A percentile compares a stretch with the other conserved stretches of the same genome.
Evolutionary conservation across 2,329 filamentous ascomycete species (phyloP).

Genomic region (Cladorrhinum sp.): DNA sequence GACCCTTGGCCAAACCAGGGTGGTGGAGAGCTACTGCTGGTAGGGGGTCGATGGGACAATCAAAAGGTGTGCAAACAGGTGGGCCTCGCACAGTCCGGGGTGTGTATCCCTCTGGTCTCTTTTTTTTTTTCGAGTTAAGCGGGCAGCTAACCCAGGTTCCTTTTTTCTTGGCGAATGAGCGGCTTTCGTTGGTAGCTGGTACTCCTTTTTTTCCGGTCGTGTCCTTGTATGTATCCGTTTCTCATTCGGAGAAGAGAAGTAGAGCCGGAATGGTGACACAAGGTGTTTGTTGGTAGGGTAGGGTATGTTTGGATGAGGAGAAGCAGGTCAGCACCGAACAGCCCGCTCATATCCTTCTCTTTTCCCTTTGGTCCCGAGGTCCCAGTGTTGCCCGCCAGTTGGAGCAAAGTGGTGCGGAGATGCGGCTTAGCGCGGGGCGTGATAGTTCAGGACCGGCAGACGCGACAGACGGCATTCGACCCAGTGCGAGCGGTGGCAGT

Average conservation of each 20-base stretch:
- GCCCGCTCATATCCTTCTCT: too few relatives aligned
- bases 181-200: not conserved
- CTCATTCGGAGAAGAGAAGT: conserved; percentile 2
- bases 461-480: not conserved
- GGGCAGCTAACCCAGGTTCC: not conserved
- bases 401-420: not conserved
- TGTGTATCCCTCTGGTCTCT: conserved; percentile 9
- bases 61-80: conserved; percentile 22
- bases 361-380: too few relatives aligned
- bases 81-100: conserved; percentile 22
- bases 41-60: conserved; percentile 18
- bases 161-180: conserved; percentile 2
- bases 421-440: not conserved
- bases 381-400: too few relatives aligned
- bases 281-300: not conserved
- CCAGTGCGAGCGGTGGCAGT: not conserved
- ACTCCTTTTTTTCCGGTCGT: not conserved
- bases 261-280: conserved; percentile 3
- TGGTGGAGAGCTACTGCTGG: conserved; percentile 22
- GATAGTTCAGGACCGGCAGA: not conserved
- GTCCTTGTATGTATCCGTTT: not conserved
- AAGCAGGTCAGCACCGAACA: too few relatives aligned
- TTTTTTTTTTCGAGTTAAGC: conserved; percentile 10
- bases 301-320: too few relatives aligned
- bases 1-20: conserved; percentile 22